Evolutionary conservation across 257 asterid species (phyloP), one percentile per base, ranked within the genome.

Genomic region (Gentiana straminea): DNA sequence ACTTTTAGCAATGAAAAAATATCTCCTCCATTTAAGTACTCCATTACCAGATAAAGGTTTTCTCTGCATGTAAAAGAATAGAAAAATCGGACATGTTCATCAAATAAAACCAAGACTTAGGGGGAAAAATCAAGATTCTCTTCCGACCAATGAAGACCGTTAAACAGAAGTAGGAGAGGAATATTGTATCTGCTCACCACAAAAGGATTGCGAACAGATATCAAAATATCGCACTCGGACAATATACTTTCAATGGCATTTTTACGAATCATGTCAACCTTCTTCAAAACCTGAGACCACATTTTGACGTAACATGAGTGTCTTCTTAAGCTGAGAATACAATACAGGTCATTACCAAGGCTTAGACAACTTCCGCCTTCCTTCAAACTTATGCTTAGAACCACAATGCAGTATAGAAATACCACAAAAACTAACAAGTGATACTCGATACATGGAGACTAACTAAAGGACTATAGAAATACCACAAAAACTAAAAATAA

Each of bases 41-140:
- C 99, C 99, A 92, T 92, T 49, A 92, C 99, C 73, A 92, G 71
- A 72, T 92, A 92, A 64, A 92, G 97, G 79, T 92, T 92, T 63
- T 92, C 99, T 89, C 95, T 79, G 78, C 99, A 88, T 41, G 99
- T 92, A 88, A 92, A 92, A 75, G 99, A 92, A 81, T 92, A 92
- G 88, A 92, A 92, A 83, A 92, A 92, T 11, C 99, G 90, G 73
- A 92, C 99, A 95, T 85, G 98, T 81, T 84, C 87, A 81, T 71
- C 55, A 55, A 38, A 41, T 77, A 63, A 76, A 76, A 79, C 59
- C 58, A 65, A 64, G 64, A 58, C 76, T 85, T 78, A 83, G 86
- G 74, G 61, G 63, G 34, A 70, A 62, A 39, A 38, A 67, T 54
- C 52, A 61, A 63, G 62, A 63, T 66, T 53, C 58, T 58, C 64